Evolutionary conservation across 805 yeast species (phyloP).

Genomic region (Candida endomychidarum): DNA sequence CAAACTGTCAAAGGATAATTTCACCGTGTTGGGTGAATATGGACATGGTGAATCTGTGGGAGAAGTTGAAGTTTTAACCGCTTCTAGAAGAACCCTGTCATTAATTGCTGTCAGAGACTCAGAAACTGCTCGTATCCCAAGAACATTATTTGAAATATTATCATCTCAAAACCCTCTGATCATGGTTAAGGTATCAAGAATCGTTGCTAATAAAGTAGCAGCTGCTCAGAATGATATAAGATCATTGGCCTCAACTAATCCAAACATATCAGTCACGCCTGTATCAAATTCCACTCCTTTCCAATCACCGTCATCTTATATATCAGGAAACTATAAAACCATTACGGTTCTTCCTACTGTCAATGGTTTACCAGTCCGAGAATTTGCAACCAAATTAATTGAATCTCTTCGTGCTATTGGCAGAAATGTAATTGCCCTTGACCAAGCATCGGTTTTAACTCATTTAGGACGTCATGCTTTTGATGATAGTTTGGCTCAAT

Average conservation of each 20-base stretch:
- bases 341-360: slow-evolving; percentile 81
- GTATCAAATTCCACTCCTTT: slow-evolving; percentile 18
- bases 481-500: slow-evolving; percentile 72
- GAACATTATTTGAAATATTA: slow-evolving; percentile 81
- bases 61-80: slow-evolving; percentile 90
- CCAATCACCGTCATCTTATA: slow-evolving; percentile 31
- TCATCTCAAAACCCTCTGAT: slow-evolving; percentile 85
- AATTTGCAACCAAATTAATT: slow-evolving; percentile 74
- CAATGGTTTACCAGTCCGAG: slow-evolving; percentile 79
- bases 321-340: slow-evolving; percentile 64
- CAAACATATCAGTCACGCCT: slow-evolving; percentile 13
- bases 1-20: slow-evolving; percentile 20
- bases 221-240: slow-evolving; percentile 17
- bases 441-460: slow-evolving; percentile 74
- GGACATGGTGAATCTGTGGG: slow-evolving; percentile 96
- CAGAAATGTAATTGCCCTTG: slow-evolving; percentile 71
- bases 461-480: slow-evolving; percentile 92
- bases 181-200: slow-evolving; percentile 83
- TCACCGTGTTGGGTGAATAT: slow-evolving; percentile 62
- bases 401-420: slow-evolving; percentile 73
- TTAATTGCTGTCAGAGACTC: slow-evolving; percentile 89
- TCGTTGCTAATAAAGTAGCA: slow-evolving; percentile 65
- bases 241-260: slow-evolving; percentile 8
- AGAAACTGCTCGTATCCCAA: slow-evolving; percentile 89
- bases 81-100: slow-evolving; percentile 64